Percentiles rank a stretch among this genome's conserved stretches.
Conservation (phyloP, 2,329 filamentous ascomycete species). For the Alternaria rosae region DNA sequence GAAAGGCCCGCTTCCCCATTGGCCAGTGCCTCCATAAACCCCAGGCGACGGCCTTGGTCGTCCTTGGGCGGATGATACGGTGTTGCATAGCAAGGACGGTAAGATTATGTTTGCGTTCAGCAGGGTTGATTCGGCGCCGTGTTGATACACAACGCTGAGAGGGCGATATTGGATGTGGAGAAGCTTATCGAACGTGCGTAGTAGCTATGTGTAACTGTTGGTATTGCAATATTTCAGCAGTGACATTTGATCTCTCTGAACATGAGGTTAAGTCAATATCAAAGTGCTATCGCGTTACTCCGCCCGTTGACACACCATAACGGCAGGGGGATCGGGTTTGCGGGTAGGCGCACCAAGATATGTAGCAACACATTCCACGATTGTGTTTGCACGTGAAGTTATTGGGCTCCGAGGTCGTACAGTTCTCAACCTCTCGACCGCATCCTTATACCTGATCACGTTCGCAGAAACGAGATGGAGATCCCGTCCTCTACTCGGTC, state of each 20-base stretch:
- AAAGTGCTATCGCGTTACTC: neutral
- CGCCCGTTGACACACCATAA: no score
- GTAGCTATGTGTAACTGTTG: neutral
- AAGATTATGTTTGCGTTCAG: neutral
- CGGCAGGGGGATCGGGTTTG: neutral
- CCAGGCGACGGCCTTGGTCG: neutral
- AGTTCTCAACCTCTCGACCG: neutral
- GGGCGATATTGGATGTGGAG: neutral
- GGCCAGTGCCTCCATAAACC: neutral
- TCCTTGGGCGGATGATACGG: neutral
- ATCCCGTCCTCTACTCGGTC: neutral
- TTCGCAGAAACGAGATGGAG: neutral
- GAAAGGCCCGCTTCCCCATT: neutral
- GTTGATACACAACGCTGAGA: neutral
- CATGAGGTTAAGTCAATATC: neutral
- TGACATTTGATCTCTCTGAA: neutral
- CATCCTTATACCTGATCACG: constrained; percentile 1
- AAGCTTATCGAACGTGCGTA: neutral
- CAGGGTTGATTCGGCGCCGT: neutral
- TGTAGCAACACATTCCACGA: neutral
- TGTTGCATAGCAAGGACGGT: neutral
- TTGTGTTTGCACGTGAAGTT: neutral
- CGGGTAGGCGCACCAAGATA: neutral
- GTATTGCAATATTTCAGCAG: neutral
- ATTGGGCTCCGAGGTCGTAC: neutral